Evolutionary conservation across 345 rosid genomes (phyloP).

Genomic region (Hibiscus mutabilis): DNA sequence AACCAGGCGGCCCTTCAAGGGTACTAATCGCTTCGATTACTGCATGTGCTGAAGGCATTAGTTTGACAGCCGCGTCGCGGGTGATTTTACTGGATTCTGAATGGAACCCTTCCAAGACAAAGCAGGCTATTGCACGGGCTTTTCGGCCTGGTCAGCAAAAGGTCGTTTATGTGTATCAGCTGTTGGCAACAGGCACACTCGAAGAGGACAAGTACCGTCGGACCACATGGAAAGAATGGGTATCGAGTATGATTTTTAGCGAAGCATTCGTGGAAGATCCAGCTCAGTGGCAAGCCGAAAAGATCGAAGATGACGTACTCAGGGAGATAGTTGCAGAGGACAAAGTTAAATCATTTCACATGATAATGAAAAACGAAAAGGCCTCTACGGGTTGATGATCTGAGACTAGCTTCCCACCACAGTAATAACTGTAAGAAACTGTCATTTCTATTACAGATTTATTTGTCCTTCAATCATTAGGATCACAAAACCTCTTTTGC

Average conservation of each 20-base stretch:
- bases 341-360: slow-evolving; percentile 74
- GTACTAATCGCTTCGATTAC: slow-evolving; percentile 77
- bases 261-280: slow-evolving; percentile 92
- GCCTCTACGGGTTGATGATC: slow-evolving; percentile 71
- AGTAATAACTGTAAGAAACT: slow-evolving; percentile 6
- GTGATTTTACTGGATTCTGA: slow-evolving; percentile 75
- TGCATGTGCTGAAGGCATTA: slow-evolving; percentile 93
- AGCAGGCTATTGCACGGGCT: slow-evolving; percentile 91
- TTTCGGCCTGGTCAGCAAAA: slow-evolving; percentile 90
- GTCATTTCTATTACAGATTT: background rate
- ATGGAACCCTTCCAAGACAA: slow-evolving; percentile 97
- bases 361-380: slow-evolving; percentile 96
- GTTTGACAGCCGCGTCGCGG: slow-evolving; percentile 91
- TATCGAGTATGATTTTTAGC: slow-evolving; percentile 89
- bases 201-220: slow-evolving; percentile 85
- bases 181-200: slow-evolving; percentile 65
- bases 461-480: background rate
- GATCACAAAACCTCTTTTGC: background rate
- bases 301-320: slow-evolving; percentile 79
- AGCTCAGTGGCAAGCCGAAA: slow-evolving; percentile 77
- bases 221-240: slow-evolving; percentile 99
- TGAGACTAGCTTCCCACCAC: background rate
- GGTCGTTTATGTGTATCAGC: slow-evolving; percentile 85
- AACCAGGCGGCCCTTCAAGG: slow-evolving; percentile 49
- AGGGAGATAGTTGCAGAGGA: slow-evolving; percentile 86